Evolutionary conservation across 148 eudicot species (phyloP), one percentile per base, ranked within the genome.

Genomic region (Rhododendron molle): DNA sequence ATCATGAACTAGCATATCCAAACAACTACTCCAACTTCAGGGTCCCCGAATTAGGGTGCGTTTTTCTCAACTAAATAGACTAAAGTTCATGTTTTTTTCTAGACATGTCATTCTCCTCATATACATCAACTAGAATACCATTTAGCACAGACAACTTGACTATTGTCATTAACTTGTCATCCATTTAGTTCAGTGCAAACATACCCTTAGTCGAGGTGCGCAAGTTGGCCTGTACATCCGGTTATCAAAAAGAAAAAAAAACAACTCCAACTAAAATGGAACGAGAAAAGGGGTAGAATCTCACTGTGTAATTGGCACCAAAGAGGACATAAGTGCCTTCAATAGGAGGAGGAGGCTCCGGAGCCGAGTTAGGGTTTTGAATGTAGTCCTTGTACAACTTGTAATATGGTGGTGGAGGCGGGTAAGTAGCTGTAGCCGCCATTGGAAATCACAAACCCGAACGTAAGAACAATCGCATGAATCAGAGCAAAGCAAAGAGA

Each of bases 331-430:
- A 95, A 54, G 93, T 88, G 86, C 99, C 98, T 89, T 94, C 80
- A 74, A 95, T 87, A 0, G 96, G 98, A 81, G 98, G 93, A 9
- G 96, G 98, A 8, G 96, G 98, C 84, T 87, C 92, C 4, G 95
- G 98, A 9, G 94, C 94, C 0, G 96, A 95, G 23, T 85, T 83
- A 60, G 97, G 97, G 88, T 94, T 86, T 86, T 91, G 50, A 47
- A 83, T 56, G 80, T 93, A 95, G 30, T 96, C 92, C 85, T 95
- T 95, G 92, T 96, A 96, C 4, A 96, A 89, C 88, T 81, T 95
- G 94, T 96, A 95, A 56, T 83, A 96, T 4, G 97, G 98, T 21
- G 98, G 99, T 32, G 98, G 99, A 62, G 99, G 99, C 16, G 99
- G 98, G 78, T 95, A 96, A 0, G 98, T 92, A 40, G 99, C 96